Evolutionary conservation across 2,329 filamentous ascomycete genomes (phyloP), one percentile per base, ranked within the genome.

Genomic region (Boeremia exigua): DNA sequence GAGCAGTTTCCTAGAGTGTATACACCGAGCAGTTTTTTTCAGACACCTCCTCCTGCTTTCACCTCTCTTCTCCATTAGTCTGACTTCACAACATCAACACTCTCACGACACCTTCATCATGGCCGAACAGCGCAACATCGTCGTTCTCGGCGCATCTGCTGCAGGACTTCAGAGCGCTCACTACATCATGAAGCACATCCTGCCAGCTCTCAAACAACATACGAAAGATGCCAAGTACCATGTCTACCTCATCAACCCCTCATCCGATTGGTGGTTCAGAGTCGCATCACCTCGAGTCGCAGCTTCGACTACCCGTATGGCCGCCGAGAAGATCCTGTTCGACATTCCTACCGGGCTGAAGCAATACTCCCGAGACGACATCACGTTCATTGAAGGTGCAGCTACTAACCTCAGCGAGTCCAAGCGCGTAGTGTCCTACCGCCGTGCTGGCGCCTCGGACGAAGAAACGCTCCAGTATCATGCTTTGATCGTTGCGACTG

Each of bases 401-500:
- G 83, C 79, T 11, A 83, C 77, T 2, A 72, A 72, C 0, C 71
- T 86, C 15, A 77, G 85, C 48, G 68, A 74, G 1, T 60, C 71
- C 2, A 63, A 61, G 17, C 78, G 81, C 28, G 79, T 69, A 1
- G 76, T 86, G 6, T 71, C 75, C 3, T 75, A 83, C 61, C 73
- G 69, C 6, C 67, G 64, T n/a, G 57, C 38, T 39, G 61, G 65
- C 12, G 39, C 50, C 44, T 68, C 66, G 4, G 50, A 51, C 17
- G 69, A 71, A 15, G 61, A 66, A 42, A 66, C 61, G 28, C 59
- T 86, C 10, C 51, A 73, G 2, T 86, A 82, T 66, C 79, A 85
- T 60, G 80, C 82, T n/a, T 75, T 86, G 2, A 74, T 86, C 44
- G 80, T 86, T 54, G 82, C 83, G 8, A 84, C 83, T 0, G 84